Percentiles rank a stretch among this genome's conserved stretches.
Evolutionary conservation across 2,329 filamentous ascomycete species (phyloP).

Genomic region (Colletotrichum aenigma): DNA sequence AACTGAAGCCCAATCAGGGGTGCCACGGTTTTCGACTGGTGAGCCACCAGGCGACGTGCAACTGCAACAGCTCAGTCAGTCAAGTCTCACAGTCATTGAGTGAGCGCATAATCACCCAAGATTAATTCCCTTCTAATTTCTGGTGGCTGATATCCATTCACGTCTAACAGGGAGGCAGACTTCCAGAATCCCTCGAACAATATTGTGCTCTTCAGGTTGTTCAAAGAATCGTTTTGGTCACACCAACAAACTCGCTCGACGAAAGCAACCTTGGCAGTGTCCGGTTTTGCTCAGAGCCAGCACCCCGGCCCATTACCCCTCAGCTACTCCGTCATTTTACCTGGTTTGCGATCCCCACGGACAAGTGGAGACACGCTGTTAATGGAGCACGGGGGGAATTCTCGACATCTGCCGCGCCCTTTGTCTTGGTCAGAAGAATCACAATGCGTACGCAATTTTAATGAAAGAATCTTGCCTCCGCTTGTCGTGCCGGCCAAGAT

Average conservation of each 20-base stretch:
- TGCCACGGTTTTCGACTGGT: not conserved
- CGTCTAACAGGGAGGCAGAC: not conserved
- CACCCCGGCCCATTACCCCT: not conserved
- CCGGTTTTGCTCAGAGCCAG: not conserved
- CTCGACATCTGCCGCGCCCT: no score
- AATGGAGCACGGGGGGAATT: not conserved
- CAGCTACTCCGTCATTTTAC: not conserved
- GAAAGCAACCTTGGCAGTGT: not conserved
- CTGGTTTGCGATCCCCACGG: not conserved
- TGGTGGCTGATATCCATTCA: not conserved
- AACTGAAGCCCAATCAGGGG: not conserved
- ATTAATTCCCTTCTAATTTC: not conserved
- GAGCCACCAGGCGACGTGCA: not conserved
- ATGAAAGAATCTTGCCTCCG: not conserved
- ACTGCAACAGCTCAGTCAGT: not conserved
- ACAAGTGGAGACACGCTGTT: not conserved
- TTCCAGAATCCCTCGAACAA: not conserved
- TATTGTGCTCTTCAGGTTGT: not conserved
- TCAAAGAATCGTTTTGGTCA: not conserved
- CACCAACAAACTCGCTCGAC: not conserved
- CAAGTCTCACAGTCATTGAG: not conserved
- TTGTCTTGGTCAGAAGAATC: not conserved
- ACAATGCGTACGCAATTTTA: not conserved
- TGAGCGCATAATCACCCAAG: not conserved
- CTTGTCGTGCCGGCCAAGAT: not conserved